Evolutionary conservation across 23 red algal species (phyloP).

Genomic region (Rhodosorus marinus): DNA sequence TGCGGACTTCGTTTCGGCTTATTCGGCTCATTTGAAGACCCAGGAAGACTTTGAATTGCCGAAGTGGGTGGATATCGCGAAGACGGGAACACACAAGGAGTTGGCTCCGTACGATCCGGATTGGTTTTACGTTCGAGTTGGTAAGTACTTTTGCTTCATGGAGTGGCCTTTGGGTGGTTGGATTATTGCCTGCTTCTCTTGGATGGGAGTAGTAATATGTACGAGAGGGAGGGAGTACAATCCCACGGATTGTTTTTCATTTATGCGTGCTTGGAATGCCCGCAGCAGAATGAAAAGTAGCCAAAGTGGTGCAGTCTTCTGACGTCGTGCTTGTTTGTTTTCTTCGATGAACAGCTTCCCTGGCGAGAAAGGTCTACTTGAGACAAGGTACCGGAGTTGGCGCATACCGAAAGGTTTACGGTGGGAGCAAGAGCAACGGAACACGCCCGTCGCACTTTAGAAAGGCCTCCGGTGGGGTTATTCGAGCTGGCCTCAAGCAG

Average conservation of each 20-base stretch:
- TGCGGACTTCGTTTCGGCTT: slow-evolving; percentile 62
- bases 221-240: too few relatives aligned
- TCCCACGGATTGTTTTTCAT: too few relatives aligned
- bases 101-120: slow-evolving; percentile 85
- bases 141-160: too few relatives aligned
- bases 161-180: too few relatives aligned
- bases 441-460: slow-evolving; percentile 59
- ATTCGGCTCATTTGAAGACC: slow-evolving; percentile 71
- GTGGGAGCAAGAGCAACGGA: slow-evolving; percentile 46
- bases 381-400: slow-evolving; percentile 61
- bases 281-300: too few relatives aligned
- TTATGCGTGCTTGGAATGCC: too few relatives aligned
- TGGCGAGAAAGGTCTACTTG: slow-evolving; percentile 78
- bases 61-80: slow-evolving; percentile 74
- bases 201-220: too few relatives aligned
- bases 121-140: slow-evolving; percentile 86
- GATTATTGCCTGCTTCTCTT: too few relatives aligned
- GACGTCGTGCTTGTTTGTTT: background rate
- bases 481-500: slow-evolving; percentile 74
- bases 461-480: slow-evolving; percentile 49
- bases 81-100: slow-evolving; percentile 73
- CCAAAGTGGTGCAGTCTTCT: too few relatives aligned
- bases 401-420: slow-evolving; percentile 70
- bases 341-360: slow-evolving; percentile 24
- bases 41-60: slow-evolving; percentile 54